Evolutionary conservation across 2,329 filamentous ascomycete species (phyloP).

Genomic region (Zarea fungicola): DNA sequence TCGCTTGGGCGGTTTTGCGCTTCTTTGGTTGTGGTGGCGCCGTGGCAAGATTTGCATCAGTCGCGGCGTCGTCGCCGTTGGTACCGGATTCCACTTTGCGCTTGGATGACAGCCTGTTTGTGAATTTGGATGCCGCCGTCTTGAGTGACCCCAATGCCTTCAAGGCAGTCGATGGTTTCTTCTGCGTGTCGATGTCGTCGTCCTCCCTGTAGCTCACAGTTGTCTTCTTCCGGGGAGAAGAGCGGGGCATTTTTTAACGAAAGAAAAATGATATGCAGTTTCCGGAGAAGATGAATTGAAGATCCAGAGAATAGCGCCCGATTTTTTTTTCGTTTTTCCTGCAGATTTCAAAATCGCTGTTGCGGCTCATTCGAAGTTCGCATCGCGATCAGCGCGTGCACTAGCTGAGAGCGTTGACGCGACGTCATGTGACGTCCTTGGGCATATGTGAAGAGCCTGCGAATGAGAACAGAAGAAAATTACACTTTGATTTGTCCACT

Average conservation of each 20-base stretch:
- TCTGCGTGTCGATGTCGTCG: conserved; percentile 14
- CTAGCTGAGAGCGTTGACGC: too few species aligned
- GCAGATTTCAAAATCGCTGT: too few species aligned
- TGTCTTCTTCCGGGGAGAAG: conserved; percentile 29
- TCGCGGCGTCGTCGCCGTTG: conserved; percentile 18
- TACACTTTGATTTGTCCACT: too few species aligned
- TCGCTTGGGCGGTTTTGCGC: conserved; percentile 33
- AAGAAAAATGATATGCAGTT: neutral
- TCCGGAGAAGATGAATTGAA: neutral
- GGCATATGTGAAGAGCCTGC: too few species aligned
- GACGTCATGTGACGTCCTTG: too few species aligned
- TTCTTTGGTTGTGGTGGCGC: conserved; percentile 33
- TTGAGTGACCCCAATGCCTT: conserved; percentile 20
- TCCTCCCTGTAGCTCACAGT: conserved; percentile 29
- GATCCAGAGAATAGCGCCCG: too few species aligned
- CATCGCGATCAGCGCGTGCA: too few species aligned
- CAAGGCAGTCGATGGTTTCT: conserved; percentile 13
- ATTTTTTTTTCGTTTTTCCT: too few species aligned
- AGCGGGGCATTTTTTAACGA: conserved; percentile 26
- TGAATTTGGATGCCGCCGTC: conserved; percentile 11
- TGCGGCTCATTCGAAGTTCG: too few species aligned
- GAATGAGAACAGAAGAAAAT: too few species aligned
- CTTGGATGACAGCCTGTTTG: conserved; percentile 20
- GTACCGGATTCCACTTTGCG: conserved; percentile 22
- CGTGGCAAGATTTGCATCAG: conserved; percentile 18